Base-by-base conservation (phyloP, 139 green algal genomes). In the Chlorella vulgaris region DNA sequence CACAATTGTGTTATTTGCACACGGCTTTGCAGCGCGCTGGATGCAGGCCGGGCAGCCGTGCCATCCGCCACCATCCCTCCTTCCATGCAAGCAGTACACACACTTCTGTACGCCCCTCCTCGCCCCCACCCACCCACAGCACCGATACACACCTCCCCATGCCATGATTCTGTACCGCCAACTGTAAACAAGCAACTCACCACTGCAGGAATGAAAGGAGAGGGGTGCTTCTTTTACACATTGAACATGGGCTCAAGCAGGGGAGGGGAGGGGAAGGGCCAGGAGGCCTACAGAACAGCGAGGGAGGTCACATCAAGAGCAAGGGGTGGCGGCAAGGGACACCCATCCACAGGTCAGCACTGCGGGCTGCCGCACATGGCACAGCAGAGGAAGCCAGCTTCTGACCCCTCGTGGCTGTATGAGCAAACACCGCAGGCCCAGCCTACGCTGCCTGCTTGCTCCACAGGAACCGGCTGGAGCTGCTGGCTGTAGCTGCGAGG, bases 401-500 rank as follows among this genome's bases (percentile, higher is more conserved):
- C 68, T 1, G 35, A 18, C 3, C 68, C 78, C 2, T 63, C 68
- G 26, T 84, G 78, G 24, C 18, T 21, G 51, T 78, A 84, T 7
- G 36, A 74, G 78, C 78, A 84, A 18, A 78, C n/a, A 19, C 39
- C 47, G 78, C 78, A 78, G 53, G 40, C n/a, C 78, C 62, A 10
- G 35, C 66, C 36, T 51, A 4, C 38, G 4, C 3, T 4, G 31
- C 8, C 74, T 6, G 36, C 50, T 7, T 35, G 26, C 35, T 21
- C 42, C 62, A 10, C 24, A 43, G 66, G n/a, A n/a, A n/a, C n/a
- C 36, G 13, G 39, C 22, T 35, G 43, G 29, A n/a, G 4, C 6
- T 6, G 61, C 39, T 36, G 75, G 26, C n/a, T 33, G 61, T 18
- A 4, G 43, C 2, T 22, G 19, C 28, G 69, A n/a, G n/a, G 29